phyloP scores from a whole-genome alignment of 257 asterid genomes.

The Ehretia macrophylla region DNA sequence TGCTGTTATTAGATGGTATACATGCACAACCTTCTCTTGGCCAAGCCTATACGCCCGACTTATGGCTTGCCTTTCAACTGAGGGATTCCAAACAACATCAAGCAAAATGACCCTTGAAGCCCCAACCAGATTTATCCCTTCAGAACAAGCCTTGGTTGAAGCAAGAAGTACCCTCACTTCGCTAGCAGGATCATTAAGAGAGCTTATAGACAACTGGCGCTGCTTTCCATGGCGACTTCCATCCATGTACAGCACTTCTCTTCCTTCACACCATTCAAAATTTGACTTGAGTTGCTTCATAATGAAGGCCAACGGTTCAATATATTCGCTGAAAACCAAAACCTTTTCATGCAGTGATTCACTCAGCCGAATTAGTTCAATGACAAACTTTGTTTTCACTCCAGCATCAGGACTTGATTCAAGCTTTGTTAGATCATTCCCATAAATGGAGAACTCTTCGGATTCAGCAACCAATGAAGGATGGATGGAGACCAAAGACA shows the following conservation, averaged over 20 bases:
- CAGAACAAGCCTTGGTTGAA: constrained; percentile 62
- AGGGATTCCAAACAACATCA: constrained; percentile 79
- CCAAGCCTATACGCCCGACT: constrained; percentile 82
- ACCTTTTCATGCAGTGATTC: constrained; percentile 39
- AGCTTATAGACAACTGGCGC: constrained; percentile 42
- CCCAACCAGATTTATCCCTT: constrained; percentile 77
- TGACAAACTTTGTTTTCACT: constrained; percentile 50
- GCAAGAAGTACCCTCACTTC: constrained; percentile 64
- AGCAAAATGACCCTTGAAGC: constrained; percentile 81
- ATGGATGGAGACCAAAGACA: constrained; percentile 62
- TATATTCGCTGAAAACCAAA: constrained; percentile 47
- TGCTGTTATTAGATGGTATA: constrained; percentile 48
- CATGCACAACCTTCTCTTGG: constrained; percentile 59
- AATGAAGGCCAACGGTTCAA: constrained; percentile 47
- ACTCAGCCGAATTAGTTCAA: constrained; percentile 44
- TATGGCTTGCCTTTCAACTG: constrained; percentile 67
- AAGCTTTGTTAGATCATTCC: constrained; percentile 10
- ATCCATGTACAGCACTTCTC: constrained; percentile 53
- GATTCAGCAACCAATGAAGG: constrained; percentile 47
- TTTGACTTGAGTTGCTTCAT: constrained; percentile 28
- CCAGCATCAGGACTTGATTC: constrained; percentile 42
- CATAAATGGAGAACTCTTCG: constrained; percentile 21
- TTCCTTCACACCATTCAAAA: constrained; percentile 59
- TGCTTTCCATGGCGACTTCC: constrained; percentile 32
- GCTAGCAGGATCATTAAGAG: constrained; percentile 43